Evolutionary conservation across 129 eudicot species (phyloP).

Genomic region (Saussurea involucrata): DNA sequence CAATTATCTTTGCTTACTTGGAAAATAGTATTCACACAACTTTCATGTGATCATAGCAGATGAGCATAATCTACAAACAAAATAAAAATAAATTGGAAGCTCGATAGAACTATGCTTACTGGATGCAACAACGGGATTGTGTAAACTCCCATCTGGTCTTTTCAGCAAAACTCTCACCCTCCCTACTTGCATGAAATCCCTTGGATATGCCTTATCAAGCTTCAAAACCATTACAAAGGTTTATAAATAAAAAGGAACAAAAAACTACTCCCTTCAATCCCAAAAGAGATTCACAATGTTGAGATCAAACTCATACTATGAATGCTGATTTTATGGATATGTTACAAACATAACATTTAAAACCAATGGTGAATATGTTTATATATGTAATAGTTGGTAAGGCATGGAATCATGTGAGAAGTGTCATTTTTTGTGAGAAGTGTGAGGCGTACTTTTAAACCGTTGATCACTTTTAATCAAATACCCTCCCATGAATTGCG

Average conservation of each 20-base stretch:
- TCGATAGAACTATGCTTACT: conserved; percentile 48
- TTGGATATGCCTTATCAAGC: conserved; percentile 90
- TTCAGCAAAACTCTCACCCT: conserved; percentile 83
- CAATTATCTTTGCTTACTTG: neutral
- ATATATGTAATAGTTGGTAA: neutral
- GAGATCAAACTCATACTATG: neutral
- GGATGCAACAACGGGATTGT: conserved; percentile 67
- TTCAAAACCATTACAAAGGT: conserved; percentile 20
- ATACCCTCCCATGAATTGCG: too few relatives aligned
- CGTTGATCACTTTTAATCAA: too few relatives aligned
- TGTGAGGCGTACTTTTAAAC: too few relatives aligned
- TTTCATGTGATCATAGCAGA: neutral
- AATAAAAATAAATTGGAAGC: neutral
- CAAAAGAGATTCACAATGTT: conserved; percentile 14
- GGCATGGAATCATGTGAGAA: too few relatives aligned
- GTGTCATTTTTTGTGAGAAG: too few relatives aligned
- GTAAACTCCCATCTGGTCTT: conserved; percentile 66
- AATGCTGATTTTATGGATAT: neutral
- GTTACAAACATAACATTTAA: neutral
- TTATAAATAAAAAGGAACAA: neutral
- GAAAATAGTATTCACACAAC: neutral
- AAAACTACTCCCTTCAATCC: neutral
- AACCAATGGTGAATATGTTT: neutral
- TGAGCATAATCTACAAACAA: neutral
- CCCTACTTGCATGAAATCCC: conserved; percentile 95